These are phyloP conservation scores for Mangifera indica DNA, from an alignment of 345 rosid species.

Conservation along the genomic window DNA sequence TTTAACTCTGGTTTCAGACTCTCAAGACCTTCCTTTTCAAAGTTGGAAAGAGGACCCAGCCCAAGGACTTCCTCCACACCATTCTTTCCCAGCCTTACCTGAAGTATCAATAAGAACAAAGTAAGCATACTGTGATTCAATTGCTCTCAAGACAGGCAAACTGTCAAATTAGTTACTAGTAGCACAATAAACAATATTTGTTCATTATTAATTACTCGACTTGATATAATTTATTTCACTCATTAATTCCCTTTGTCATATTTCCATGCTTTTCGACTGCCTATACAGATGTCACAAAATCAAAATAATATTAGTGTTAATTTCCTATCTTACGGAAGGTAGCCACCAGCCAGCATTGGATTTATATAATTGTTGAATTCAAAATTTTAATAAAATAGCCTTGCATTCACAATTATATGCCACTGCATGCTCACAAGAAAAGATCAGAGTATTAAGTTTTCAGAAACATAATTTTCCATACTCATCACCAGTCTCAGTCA, in stretches of 20 bases:
- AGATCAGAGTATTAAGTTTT: not conserved
- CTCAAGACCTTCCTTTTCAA: conserved; percentile 55
- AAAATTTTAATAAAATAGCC: not conserved
- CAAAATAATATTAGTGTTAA: not conserved
- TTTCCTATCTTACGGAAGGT: not conserved
- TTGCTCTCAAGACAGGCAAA: not conserved
- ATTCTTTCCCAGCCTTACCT: conserved; percentile 74
- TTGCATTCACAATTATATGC: not conserved
- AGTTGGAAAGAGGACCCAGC: conserved; percentile 56
- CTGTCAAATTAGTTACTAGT: no score
- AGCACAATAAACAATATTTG: no score
- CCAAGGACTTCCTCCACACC: conserved; percentile 64
- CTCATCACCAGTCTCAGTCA: no score
- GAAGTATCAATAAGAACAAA: conserved; percentile 10
- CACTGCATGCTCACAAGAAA: not conserved
- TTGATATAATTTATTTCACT: no score
- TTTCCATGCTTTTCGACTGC: not conserved
- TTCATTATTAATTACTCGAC: no score
- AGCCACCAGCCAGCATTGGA: not conserved
- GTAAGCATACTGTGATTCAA: not conserved
- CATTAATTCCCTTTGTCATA: not conserved
- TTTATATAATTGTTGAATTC: no score
- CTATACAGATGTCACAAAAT: not conserved
- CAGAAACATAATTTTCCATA: no score
- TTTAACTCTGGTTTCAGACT: conserved; percentile 63